These are phyloP conservation scores for Immersiporthe knoxdaviesiana DNA, from an alignment of 2,329 filamentous ascomycete species.

Conservation along the genomic window DNA sequence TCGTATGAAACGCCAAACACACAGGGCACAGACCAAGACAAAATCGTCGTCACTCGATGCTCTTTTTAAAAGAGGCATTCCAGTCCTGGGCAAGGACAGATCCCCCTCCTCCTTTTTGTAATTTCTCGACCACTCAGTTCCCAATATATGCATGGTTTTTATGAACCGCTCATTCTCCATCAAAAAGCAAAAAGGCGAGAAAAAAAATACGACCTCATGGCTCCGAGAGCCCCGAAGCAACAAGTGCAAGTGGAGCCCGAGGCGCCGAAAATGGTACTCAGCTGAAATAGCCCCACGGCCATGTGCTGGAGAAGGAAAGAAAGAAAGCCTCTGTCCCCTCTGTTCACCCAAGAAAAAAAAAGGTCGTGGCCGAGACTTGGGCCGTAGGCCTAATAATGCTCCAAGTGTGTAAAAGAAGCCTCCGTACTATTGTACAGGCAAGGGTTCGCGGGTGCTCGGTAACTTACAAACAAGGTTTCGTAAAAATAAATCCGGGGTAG, in stretches of 20 bases:
- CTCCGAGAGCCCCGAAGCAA: conserved; percentile 24
- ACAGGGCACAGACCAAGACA: not conserved
- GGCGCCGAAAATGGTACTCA: conserved; percentile 16
- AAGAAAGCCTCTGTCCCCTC: not conserved
- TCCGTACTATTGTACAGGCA: not conserved
- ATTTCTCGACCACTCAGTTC: not conserved
- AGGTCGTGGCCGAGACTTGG: not conserved
- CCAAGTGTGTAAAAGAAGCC: not conserved
- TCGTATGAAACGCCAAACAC: not conserved
- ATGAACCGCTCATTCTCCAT: not conserved
- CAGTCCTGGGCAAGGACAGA: not conserved
- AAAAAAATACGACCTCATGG: conserved; percentile 1
- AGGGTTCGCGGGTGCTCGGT: not conserved
- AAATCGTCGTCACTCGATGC: not conserved
- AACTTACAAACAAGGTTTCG: not conserved
- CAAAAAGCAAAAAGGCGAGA: too few relatives aligned
- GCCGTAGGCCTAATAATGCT: not conserved
- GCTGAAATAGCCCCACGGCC: not conserved
- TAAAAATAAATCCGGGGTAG: conserved; percentile 16
- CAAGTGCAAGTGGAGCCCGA: conserved; percentile 21
- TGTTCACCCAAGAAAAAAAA: not conserved
- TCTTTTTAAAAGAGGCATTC: not conserved
- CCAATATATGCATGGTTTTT: not conserved
- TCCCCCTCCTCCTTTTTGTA: not conserved
- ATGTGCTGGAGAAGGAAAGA: too few relatives aligned